Percentiles rank a stretch among this genome's conserved stretches.
Evolutionary conservation across 768 basidiomycete genomes (phyloP).

Genomic region (Sporobolomyces pararoseus): DNA sequence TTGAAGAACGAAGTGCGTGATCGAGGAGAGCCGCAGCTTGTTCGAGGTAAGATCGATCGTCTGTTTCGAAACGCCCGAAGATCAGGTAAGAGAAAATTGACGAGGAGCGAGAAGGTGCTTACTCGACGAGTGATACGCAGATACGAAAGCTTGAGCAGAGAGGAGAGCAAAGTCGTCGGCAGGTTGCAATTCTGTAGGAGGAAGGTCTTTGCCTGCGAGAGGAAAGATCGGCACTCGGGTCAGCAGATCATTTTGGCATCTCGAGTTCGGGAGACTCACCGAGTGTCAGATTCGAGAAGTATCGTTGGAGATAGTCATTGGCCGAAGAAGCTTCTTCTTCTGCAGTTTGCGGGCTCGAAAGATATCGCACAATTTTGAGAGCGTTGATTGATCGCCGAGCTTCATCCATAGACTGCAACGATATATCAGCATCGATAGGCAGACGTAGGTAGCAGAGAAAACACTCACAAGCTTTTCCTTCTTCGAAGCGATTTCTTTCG

Average conservation of each 20-base stretch:
- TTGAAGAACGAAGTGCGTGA: conserved; percentile 66
- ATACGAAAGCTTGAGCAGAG: conserved; percentile 63
- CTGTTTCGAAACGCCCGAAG: conserved; percentile 44
- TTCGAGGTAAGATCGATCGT: conserved; percentile 60
- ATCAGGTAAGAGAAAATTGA: neutral
- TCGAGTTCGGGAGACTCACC: conserved; percentile 47
- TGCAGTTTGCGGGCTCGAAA: conserved; percentile 52
- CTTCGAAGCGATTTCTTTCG: conserved; percentile 34
- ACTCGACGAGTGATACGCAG: conserved; percentile 44
- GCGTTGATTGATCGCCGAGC: conserved; percentile 69
- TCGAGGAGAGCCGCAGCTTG: conserved; percentile 67
- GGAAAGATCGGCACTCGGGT: neutral
- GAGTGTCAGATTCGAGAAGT: conserved; percentile 64
- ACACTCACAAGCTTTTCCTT: neutral
- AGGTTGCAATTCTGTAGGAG: conserved; percentile 75
- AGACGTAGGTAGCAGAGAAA: conserved; percentile 39
- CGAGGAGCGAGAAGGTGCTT: neutral
- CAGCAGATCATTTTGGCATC: neutral
- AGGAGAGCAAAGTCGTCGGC: conserved; percentile 79
- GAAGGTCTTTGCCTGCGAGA: conserved; percentile 56
- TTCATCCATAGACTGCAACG: conserved; percentile 55
- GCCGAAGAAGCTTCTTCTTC: conserved; percentile 61
- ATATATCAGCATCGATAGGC: neutral
- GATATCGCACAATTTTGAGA: conserved; percentile 68
- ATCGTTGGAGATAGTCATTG: conserved; percentile 58